Evolutionary conservation across 2,329 filamentous ascomycete genomes (phyloP), one percentile per base, ranked within the genome.

Genomic region (Scleromitrula shiraiana): DNA sequence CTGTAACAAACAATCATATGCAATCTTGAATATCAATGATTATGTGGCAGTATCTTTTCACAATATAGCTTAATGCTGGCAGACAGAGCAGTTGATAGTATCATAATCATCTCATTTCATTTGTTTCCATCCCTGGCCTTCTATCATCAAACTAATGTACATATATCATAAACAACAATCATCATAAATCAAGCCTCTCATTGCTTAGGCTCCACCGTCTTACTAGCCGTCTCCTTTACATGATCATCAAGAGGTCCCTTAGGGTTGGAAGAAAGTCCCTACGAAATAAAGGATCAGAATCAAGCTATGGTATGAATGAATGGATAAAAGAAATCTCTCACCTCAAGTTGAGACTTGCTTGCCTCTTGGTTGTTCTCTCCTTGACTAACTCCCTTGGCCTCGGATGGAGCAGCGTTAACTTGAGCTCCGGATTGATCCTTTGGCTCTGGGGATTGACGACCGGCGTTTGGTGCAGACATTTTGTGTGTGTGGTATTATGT

Each of bases 401-500:
- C 68, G n/a, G 66, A 77, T 2, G 80, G 73, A 10, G 75, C 62
- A 7, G 77, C 77, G 54, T 77, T 69, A 50, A 78, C 67, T 70
- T 93, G 87, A 47, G 71, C 67, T 51, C 77, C 82, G 30, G 73
- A 70, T 68, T 88, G 85, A 56, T 66, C 64, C 70, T 86, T 80
- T 23, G 86, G 85, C 44, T 81, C 70, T 53, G 88, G 89, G 26
- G 88, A 95, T 69, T 95, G 77, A 63, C 82, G 82, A 65, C 86
- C 85, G 67, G 77, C 68, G 62, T 85, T 88, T 61, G 55, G 80
- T 64, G 56, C 51, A 52, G 55, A 58, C 60, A 55, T 65, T 57
- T 57, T 24, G 9, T 17, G n/a, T 12, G 29, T 37, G 15, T 15
- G 5, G 9, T 45, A 22, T 35, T 48, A 5, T 2, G 10, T 19